Conservation (phyloP, 2,329 filamentous ascomycete species). For the Aspergillus felis region DNA sequence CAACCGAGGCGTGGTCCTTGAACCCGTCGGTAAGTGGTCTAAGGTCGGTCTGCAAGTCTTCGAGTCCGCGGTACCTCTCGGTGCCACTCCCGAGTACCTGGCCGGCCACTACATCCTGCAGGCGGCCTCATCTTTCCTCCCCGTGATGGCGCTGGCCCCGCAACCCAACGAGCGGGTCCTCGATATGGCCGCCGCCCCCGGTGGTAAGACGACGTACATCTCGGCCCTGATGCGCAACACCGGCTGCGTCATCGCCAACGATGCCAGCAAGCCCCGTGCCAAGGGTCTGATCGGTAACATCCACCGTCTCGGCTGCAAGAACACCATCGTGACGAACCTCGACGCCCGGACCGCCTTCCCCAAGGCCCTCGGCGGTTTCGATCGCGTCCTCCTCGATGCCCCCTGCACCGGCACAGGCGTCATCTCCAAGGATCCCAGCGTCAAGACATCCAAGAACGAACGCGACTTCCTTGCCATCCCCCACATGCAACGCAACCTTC, state of each 20-base stretch:
- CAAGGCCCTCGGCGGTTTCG: slow-evolving; percentile 90
- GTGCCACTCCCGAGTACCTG: slow-evolving; percentile 95
- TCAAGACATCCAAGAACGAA: slow-evolving; percentile 98
- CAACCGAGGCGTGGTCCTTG: slow-evolving; percentile 91
- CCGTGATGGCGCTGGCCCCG: slow-evolving; percentile 93
- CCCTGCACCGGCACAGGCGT: slow-evolving; percentile 96
- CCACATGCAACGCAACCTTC: slow-evolving; percentile 89
- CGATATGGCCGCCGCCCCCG: slow-evolving; percentile 92
- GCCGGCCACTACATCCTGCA: slow-evolving; percentile 98
- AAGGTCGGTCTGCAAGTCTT: slow-evolving; percentile 97
- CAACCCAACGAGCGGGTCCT: slow-evolving; percentile 89
- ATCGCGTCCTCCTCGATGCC: slow-evolving; percentile 88
- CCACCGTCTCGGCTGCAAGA: slow-evolving; percentile 87
- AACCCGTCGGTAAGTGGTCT: slow-evolving; percentile 97
- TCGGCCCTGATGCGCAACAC: slow-evolving; percentile 98
- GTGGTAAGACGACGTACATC: slow-evolving; percentile 94
- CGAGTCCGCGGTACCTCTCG: slow-evolving; percentile 79
- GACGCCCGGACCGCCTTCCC: slow-evolving; percentile 86
- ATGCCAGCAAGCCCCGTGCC: slow-evolving; percentile 86
- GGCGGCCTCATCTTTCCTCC: slow-evolving; percentile 92
- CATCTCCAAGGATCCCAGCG: slow-evolving; percentile 91
- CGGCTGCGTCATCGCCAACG: slow-evolving; percentile 91
- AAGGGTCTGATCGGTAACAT: slow-evolving; percentile 99
- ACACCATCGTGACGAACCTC: slow-evolving; percentile 93
- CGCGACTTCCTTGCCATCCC: slow-evolving; percentile 90